phyloP scores from a whole-genome alignment of 495 filamentous ascomycete genomes.

The Neurospora sp. region DNA sequence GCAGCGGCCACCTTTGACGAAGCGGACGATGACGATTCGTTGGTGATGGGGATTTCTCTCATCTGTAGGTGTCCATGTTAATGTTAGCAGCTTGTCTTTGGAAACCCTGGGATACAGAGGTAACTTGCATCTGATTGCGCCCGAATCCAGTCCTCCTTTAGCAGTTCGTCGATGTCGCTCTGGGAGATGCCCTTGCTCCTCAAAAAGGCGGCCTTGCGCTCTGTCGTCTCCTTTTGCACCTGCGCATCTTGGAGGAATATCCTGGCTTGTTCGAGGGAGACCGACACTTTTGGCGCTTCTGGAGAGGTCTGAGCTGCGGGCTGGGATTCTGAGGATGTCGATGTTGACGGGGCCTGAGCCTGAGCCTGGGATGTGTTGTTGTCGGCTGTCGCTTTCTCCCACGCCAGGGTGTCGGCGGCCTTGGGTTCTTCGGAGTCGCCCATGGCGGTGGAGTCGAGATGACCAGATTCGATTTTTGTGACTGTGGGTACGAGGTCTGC shows the following conservation, averaged over 20 bases:
- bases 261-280: constrained; percentile 55
- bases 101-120: background rate
- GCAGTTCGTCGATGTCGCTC: constrained; percentile 56
- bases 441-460: background rate
- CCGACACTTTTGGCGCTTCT: constrained; percentile 23
- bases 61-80: background rate
- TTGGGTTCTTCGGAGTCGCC: background rate
- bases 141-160: constrained; percentile 35
- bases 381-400: background rate
- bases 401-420: background rate
- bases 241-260: constrained; percentile 72
- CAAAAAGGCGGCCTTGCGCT: constrained; percentile 69
- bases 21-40: background rate
- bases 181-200: constrained; percentile 64
- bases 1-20: background rate
- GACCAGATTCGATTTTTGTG: background rate
- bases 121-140: constrained; percentile 21
- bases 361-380: constrained; percentile 3
- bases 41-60: constrained; percentile 1
- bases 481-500: background rate
- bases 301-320: background rate
- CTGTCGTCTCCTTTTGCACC: constrained; percentile 58
- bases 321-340: background rate
- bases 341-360: background rate
- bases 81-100: background rate